Evolutionary conservation across 2,329 filamentous ascomycete species (phyloP).

Genomic region (Pyricularia sp.): DNA sequence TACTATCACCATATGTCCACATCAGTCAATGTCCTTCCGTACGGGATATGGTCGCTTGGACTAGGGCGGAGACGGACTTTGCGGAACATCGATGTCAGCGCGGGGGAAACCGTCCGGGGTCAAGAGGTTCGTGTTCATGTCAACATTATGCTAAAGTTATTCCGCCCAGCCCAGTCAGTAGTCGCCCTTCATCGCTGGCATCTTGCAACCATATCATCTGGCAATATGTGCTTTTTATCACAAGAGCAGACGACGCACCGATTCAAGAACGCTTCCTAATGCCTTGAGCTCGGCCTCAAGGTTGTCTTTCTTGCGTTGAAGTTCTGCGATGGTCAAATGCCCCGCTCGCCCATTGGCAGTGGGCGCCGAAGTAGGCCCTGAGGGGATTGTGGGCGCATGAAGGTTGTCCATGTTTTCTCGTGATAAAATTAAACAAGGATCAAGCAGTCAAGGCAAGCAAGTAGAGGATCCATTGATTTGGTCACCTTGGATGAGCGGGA

Average conservation of each 20-base stretch:
- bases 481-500: not conserved
- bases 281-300: slow-evolving; percentile 80
- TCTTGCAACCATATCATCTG: not conserved
- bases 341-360: slow-evolving; percentile 46
- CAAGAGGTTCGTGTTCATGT: slow-evolving; percentile 79
- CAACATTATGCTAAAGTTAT: slow-evolving; percentile 67
- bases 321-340: slow-evolving; percentile 60
- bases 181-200: not conserved
- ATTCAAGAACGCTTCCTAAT: slow-evolving; percentile 74
- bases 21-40: slow-evolving; percentile 2
- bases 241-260: slow-evolving; percentile 40
- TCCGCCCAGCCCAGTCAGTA: not conserved
- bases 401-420: slow-evolving; percentile 36
- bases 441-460: not conserved
- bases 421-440: not conserved
- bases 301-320: slow-evolving; percentile 72
- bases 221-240: not conserved
- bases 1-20: slow-evolving; percentile 37
- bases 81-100: slow-evolving; percentile 86
- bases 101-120: slow-evolving; percentile 87
- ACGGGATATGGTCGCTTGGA: not conserved
- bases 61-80: slow-evolving; percentile 45
- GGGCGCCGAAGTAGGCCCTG: slow-evolving; percentile 58
- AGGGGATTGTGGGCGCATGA: slow-evolving; percentile 49
- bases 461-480: not conserved